Evolutionary conservation across 2,329 filamentous ascomycete genomes (phyloP).

Genomic region (Onygenales sp.): DNA sequence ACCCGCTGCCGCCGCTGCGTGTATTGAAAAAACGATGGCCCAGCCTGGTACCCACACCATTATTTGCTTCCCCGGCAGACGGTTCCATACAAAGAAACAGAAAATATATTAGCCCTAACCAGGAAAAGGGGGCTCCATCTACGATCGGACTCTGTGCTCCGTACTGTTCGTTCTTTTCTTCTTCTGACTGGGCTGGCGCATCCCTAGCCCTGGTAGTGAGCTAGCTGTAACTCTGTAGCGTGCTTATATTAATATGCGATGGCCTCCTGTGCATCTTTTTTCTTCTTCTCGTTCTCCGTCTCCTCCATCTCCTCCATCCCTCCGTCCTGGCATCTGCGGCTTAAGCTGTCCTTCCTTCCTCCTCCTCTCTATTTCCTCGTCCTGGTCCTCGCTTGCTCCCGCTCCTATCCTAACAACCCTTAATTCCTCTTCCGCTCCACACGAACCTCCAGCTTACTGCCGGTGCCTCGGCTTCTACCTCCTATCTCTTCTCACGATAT

Average conservation of each 20-base stretch:
- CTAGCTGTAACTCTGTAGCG: no score
- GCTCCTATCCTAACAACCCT: neutral
- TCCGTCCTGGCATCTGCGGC: conserved; percentile 9
- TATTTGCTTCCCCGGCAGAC: neutral
- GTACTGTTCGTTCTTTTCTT: neutral
- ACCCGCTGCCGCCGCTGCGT: neutral
- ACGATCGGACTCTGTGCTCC: neutral
- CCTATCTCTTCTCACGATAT: neutral
- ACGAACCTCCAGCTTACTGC: conserved; percentile 13
- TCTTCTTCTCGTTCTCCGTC: conserved; percentile 6
- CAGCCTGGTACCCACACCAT: neutral
- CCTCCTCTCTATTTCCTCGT: conserved; percentile 8
- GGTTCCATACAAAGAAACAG: neutral
- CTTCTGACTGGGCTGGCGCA: neutral
- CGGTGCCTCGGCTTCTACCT: conserved; percentile 17
- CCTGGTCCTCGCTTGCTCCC: conserved; percentile 1
- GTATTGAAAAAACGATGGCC: neutral
- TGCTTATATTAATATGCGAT: conserved; percentile 19
- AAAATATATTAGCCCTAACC: neutral
- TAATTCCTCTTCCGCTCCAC: conserved; percentile 7
- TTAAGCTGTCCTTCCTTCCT: conserved; percentile 10
- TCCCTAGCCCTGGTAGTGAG: neutral
- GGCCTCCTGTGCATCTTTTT: conserved; percentile 19
- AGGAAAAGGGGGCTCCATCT: neutral
- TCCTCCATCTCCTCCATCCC: conserved; percentile 12